phyloP scores from a whole-genome alignment of 129 eudicot species.

The Dittrichia graveolens region DNA sequence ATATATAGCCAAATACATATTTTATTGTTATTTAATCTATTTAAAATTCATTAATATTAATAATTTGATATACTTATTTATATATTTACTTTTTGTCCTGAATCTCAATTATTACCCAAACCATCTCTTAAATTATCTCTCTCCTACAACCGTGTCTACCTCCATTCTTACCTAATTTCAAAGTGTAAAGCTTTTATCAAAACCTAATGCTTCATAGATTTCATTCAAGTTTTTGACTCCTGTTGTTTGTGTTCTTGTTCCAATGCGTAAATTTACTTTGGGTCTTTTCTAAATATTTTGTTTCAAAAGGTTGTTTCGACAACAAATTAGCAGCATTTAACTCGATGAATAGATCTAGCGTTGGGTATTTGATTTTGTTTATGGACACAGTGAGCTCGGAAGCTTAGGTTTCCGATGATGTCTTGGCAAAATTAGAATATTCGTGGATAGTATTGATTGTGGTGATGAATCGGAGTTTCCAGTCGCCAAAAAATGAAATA shows the following conservation, averaged over 20 bases:
- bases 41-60: too few relatives aligned
- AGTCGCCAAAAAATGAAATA: conserved; percentile 56
- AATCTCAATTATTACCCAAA: too few relatives aligned
- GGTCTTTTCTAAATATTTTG: too few relatives aligned
- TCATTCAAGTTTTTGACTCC: too few relatives aligned
- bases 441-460: conserved; percentile 15
- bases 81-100: too few relatives aligned
- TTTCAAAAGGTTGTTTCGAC: not conserved
- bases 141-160: conserved; percentile 21
- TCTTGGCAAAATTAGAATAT: not conserved
- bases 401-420: conserved; percentile 46
- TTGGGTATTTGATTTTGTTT: not conserved
- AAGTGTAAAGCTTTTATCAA: conserved; percentile 7
- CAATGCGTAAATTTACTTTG: too few relatives aligned
- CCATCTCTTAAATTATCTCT: conserved; percentile 19
- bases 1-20: too few relatives aligned
- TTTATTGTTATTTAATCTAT: too few relatives aligned
- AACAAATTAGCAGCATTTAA: conserved; percentile 31
- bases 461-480: conserved; percentile 77
- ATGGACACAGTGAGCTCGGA: not conserved
- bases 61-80: too few relatives aligned
- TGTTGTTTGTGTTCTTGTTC: too few relatives aligned
- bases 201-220: conserved; percentile 19
- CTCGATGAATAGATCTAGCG: conserved; percentile 49
- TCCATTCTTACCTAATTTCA: conserved; percentile 27